These are phyloP conservation scores for Lachnellula hyalina DNA, from an alignment of 2,329 filamentous ascomycete genomes.

Conservation along the genomic window DNA sequence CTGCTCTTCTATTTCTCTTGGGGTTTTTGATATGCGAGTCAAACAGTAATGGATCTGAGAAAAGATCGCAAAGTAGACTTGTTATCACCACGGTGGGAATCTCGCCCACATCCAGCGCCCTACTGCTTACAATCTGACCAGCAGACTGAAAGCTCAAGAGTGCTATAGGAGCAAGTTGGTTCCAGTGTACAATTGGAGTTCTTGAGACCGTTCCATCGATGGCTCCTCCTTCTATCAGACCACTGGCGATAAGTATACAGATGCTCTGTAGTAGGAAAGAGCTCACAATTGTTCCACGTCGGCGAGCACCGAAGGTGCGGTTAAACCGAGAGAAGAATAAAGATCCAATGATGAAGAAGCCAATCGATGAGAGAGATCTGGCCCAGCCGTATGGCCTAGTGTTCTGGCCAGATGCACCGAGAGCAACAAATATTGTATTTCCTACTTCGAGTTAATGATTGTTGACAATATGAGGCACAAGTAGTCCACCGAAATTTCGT, in stretches of 20 bases:
- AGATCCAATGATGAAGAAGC: slow-evolving; percentile 66
- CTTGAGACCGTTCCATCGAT: slow-evolving; percentile 1
- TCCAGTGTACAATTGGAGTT: slow-evolving; percentile 36
- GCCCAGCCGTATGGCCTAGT: slow-evolving; percentile 55
- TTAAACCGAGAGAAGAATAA: slow-evolving; percentile 66
- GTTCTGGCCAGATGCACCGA: slow-evolving; percentile 57
- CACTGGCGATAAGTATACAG: slow-evolving; percentile 47
- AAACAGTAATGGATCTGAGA: slow-evolving; percentile 54
- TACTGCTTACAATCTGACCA: slow-evolving; percentile 68
- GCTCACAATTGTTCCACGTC: slow-evolving; percentile 57
- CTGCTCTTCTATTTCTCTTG: slow-evolving; percentile 45
- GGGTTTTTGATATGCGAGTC: slow-evolving; percentile 32
- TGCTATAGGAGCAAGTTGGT: slow-evolving; percentile 59
- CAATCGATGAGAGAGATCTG: slow-evolving; percentile 64
- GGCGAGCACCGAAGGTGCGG: slow-evolving; percentile 45
- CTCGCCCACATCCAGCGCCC: slow-evolving; percentile 60
- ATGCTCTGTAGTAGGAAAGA: slow-evolving; percentile 51
- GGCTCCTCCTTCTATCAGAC: slow-evolving; percentile 29
- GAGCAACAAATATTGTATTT: slow-evolving; percentile 74
- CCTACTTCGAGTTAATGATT: slow-evolving; percentile 35
- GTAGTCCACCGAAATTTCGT: neutral
- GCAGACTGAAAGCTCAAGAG: slow-evolving; percentile 70
- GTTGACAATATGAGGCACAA: no score
- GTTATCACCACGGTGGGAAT: slow-evolving; percentile 73
- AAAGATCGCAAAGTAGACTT: slow-evolving; percentile 73